Evolutionary conservation across 2,329 filamentous ascomycete genomes (phyloP), one percentile per base, ranked within the genome.

Genomic region (Dissoconium aciculare): DNA sequence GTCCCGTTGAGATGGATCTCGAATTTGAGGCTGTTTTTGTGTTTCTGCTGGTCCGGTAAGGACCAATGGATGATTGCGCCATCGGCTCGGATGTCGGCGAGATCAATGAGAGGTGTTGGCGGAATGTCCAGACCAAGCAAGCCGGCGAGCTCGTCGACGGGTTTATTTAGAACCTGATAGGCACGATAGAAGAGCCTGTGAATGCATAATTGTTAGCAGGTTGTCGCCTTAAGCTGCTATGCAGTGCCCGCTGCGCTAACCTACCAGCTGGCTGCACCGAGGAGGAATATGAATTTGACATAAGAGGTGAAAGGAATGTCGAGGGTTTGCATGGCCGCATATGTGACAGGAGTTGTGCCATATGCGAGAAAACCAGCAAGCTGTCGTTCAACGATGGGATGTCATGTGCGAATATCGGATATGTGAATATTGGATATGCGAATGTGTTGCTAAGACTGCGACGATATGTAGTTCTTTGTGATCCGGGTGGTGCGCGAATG

Each of bases 101-200:
- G 71, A 31, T 84, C 92, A 24, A 95, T 79, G 51, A 85, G 75
- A 31, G 89, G 89, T 14, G 82, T 69, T 39, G 84, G 77, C 38
- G 89, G 89, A 30, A 98, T 87, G 51, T 98, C 89, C 52, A 95
- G 76, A 36, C 87, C 85, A 28, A 98, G 73, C 29, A 94, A 81
- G 45, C 76, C 76, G 47, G 95, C 85, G 28, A 98, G 71, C 41
- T 92, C 76, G 34, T 87, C 81, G 34, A 93, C 83, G 14, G 87
- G 84, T 47, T 87, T 93, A 58, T 81, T 78, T 32, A 94, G 67
- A 21, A 91, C 89, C 52, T 85, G 80, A 61, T 79, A 83, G 38
- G 83, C 81, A 51, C 89, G 77, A 54, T 81, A 78, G 36, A 84
- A 66, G 38, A 93, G 69, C 46, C 46, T 46, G 35, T 9, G 26